A percentile compares a stretch with the other conserved stretches of the same genome.
phyloP scores from a whole-genome alignment of 2,329 filamentous ascomycete species.

The Cryphonectria parasitica region DNA sequence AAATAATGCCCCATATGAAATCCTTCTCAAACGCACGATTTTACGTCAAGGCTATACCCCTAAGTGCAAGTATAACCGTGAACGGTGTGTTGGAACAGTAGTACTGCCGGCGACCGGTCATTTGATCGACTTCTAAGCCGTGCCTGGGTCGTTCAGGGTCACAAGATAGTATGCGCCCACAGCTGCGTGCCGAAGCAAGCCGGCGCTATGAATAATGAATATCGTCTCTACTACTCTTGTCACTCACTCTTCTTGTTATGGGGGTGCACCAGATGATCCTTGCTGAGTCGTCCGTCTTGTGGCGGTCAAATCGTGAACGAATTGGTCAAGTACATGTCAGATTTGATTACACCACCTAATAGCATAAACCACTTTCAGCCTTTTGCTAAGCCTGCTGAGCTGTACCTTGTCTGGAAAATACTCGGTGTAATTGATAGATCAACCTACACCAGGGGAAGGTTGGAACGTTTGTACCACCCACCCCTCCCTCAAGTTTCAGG shows the following conservation, averaged over 20 bases:
- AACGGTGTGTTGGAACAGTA: constrained; percentile 9
- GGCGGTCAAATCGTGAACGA: neutral
- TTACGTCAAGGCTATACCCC: constrained; percentile 50
- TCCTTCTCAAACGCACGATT: neutral
- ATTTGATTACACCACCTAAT: neutral
- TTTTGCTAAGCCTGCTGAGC: neutral
- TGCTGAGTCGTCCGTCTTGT: neutral
- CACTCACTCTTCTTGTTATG: neutral
- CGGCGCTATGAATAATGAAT: constrained; percentile 29
- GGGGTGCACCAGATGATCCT: neutral
- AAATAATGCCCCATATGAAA: neutral
- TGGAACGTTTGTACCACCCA: neutral
- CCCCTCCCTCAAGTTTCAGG: neutral
- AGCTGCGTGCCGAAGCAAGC: constrained; percentile 24
- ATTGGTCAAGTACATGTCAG: neutral
- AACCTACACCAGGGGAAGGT: neutral
- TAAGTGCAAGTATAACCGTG: constrained; percentile 60
- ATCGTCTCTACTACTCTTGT: neutral
- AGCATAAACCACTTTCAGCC: neutral
- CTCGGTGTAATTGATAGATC: neutral
- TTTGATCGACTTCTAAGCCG: constrained; percentile 6
- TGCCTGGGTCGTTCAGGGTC: constrained; percentile 12
- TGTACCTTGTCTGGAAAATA: neutral
- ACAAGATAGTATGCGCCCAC: constrained; percentile 21
- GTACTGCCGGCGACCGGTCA: constrained; percentile 22